phyloP scores from a whole-genome alignment of 2,329 filamentous ascomycete species.

The Septoria linicola region DNA sequence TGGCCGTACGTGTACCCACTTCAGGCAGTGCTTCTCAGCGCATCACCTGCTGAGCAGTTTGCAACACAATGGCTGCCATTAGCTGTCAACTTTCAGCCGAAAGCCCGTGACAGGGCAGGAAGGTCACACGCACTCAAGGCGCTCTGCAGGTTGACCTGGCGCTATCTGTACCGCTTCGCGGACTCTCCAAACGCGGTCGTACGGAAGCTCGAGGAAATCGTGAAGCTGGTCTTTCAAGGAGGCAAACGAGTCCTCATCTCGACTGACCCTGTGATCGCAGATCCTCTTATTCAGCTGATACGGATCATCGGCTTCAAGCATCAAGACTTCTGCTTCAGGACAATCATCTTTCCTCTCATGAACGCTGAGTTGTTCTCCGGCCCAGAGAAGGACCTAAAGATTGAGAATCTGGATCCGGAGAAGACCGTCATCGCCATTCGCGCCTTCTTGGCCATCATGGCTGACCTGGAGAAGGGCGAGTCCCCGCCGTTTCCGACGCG shows the following conservation, averaged over 20 bases:
- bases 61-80: constrained; percentile 82
- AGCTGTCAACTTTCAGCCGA: constrained; percentile 72
- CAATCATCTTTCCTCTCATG: constrained; percentile 90
- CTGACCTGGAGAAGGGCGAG: constrained; percentile 83
- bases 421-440: constrained; percentile 96
- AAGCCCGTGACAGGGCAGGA: constrained; percentile 78
- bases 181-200: constrained; percentile 67
- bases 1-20: constrained; percentile 88
- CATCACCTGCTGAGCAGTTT: constrained; percentile 82
- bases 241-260: constrained; percentile 78
- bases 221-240: constrained; percentile 77
- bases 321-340: constrained; percentile 89
- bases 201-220: constrained; percentile 85
- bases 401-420: constrained; percentile 93
- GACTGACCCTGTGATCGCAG: constrained; percentile 78
- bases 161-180: constrained; percentile 77
- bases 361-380: constrained; percentile 81
- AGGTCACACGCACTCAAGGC: constrained; percentile 81
- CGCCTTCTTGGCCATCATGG: constrained; percentile 89
- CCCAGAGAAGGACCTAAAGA: constrained; percentile 66
- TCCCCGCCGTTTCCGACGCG: constrained; percentile 80
- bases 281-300: constrained; percentile 89
- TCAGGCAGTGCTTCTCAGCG: constrained; percentile 81
- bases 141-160: constrained; percentile 88
- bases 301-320: constrained; percentile 91